Evolutionary conservation across 176 grass and related monocot species (phyloP).

Genomic region (Lolium multiflorum): DNA sequence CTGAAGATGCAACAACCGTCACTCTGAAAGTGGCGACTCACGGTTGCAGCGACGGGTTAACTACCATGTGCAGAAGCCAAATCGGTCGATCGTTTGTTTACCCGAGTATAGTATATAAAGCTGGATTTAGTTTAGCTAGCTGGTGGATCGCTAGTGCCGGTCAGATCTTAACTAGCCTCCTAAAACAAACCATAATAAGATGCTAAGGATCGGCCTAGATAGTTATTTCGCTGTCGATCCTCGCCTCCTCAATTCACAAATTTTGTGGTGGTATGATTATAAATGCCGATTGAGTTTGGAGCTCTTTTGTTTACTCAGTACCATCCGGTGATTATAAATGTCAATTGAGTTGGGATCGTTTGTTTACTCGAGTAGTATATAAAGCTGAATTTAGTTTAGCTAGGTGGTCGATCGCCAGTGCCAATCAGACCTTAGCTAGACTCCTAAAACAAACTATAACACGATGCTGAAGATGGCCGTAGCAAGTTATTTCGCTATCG

Average conservation of each 20-base stretch:
- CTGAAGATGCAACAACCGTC: constrained; percentile 39
- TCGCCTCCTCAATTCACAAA: too few species aligned
- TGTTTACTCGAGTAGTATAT: too few species aligned
- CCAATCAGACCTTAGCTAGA: constrained; percentile 32
- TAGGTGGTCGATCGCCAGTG: not conserved
- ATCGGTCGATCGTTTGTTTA: constrained; percentile 14
- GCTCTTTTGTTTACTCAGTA: too few species aligned
- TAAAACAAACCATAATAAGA: not conserved
- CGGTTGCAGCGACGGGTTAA: constrained; percentile 36
- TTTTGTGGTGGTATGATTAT: too few species aligned
- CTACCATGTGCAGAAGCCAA: not conserved
- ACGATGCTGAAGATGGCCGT: not conserved
- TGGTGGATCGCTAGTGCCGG: constrained; percentile 37
- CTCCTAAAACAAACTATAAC: not conserved
- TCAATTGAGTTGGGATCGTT: too few species aligned
- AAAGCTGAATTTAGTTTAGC: too few species aligned
- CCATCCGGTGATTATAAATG: too few species aligned
- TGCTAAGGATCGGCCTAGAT: not conserved
- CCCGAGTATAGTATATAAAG: not conserved
- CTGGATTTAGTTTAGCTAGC: constrained; percentile 11
- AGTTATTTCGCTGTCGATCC: constrained; percentile 31
- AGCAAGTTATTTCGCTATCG: not conserved
- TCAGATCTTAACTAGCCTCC: constrained; percentile 23
- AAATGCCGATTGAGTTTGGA: too few species aligned
- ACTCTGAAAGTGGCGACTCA: constrained; percentile 34